A percentile compares a stretch with the other conserved stretches of the same genome.
phyloP scores from a whole-genome alignment of 169 alveolate species.

The Eimeria necatrix region DNA sequence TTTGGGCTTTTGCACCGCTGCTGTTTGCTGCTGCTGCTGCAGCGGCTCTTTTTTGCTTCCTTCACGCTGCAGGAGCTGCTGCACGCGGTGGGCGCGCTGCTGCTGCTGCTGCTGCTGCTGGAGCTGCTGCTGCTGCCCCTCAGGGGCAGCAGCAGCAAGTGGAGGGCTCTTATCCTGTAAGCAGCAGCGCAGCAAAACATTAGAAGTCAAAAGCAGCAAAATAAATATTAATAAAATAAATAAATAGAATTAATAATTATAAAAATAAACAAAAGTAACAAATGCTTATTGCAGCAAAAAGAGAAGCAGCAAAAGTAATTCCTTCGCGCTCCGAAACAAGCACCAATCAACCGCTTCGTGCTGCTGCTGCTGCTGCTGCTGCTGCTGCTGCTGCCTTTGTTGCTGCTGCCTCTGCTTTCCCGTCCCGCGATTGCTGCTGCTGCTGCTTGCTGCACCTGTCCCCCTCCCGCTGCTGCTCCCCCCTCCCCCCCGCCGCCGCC shows the following conservation, averaged over 20 bases:
- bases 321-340: background rate
- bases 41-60: background rate
- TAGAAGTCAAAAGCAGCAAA: background rate
- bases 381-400: too few species aligned
- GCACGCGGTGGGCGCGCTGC: background rate
- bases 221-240: too few species aligned
- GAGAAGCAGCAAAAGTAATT: background rate
- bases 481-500: too few species aligned
- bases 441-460: too few species aligned
- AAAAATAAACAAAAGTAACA: too few species aligned
- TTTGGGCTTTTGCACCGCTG: slow-evolving; percentile 58
- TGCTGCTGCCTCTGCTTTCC: too few species aligned
- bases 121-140: slow-evolving; percentile 27
- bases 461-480: too few species aligned
- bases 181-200: background rate
- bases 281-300: background rate
- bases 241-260: background rate
- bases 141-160: background rate
- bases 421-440: too few species aligned
- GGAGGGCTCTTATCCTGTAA: background rate
- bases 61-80: background rate
- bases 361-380: too few species aligned
- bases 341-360: too few species aligned
- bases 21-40: slow-evolving; percentile 61
- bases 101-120: slow-evolving; percentile 36